Base-by-base conservation (phyloP, 1,139 yeast genomes). In the Keqinozyma sinolaborantium region DNA sequence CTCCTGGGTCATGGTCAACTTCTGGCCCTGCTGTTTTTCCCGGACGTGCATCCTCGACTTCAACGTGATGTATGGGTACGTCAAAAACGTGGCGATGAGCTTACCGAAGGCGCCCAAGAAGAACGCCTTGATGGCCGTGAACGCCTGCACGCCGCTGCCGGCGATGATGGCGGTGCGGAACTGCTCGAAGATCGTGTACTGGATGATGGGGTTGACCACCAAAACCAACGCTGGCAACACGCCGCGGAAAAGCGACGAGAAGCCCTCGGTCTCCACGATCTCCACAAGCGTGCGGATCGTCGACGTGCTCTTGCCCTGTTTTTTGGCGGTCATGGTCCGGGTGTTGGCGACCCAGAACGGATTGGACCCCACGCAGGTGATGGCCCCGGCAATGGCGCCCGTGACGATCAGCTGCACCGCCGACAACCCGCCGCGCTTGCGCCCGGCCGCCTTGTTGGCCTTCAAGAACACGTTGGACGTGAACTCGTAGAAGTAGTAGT, bases 321-420 rank as follows among this genome's bases (percentile, higher is more conserved):
- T 61, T 42, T 64, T 60, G 24, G 67, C 83, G 4, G 95, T 83
- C 81, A 83, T 80, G 59, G 68, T 66, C 39, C 95, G 70, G 2
- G 96, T 87, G 53, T 87, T 87, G 34, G 92, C 94, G 24, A 87
- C 95, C 97, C 97, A 88, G 47, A 88, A 80, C 23, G 97, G 97
- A 58, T 90, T 90, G n/a, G 95, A 81, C 12, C 83, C 73, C 14
- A 85, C 66, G 36, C 90, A 85, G 2, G 97, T 87, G 26, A 88
- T 75, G 6, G 90, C 75, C 0, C 97, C 97, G 2, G 97, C 95
- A 47, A 85, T 67, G 1, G 94, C 83, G 12, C 96, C 95, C 3
- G 90, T 81, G 4, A 74, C 41, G 48, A 88, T 83, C 35, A 90
- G 78, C 56, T 88, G 95, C 9, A 72, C 36, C 1, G 96, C 79